Percentiles rank a stretch among this genome's conserved stretches.
These are phyloP conservation scores for Myxozyma kluyveri DNA, from an alignment of 805 yeast genomes.

Conservation along the genomic window DNA sequence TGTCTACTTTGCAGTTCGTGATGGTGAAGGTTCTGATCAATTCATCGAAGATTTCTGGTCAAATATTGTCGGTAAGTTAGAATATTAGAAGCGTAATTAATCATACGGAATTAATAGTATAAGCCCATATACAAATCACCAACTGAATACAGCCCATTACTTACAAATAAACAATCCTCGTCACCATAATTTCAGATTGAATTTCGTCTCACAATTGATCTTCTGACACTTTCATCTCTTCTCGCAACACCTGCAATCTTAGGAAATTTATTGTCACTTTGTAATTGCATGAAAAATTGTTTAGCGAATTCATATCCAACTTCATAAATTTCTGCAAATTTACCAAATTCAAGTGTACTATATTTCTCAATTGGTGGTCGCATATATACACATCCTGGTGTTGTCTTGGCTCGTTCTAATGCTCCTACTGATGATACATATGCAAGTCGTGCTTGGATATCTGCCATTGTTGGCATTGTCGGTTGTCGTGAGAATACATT, in stretches of 20 bases:
- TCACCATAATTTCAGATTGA: conserved; percentile 16
- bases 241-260: conserved; percentile 51
- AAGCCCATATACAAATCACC: not conserved
- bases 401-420: conserved; percentile 75
- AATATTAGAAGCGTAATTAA: conserved; percentile 38
- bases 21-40: conserved; percentile 47
- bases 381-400: conserved; percentile 80
- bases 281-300: conserved; percentile 51
- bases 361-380: conserved; percentile 93
- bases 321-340: conserved; percentile 81
- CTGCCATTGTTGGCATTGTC: conserved; percentile 90
- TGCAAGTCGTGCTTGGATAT: conserved; percentile 86
- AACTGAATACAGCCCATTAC: not conserved
- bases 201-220: conserved; percentile 21
- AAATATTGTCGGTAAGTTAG: conserved; percentile 47
- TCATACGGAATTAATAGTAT: not conserved
- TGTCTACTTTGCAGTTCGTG: conserved; percentile 58
- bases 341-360: conserved; percentile 88
- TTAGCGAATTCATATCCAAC: conserved; percentile 64
- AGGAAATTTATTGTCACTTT: conserved; percentile 56
- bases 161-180: not conserved
- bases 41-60: conserved; percentile 53
- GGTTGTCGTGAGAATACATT: conserved; percentile 88
- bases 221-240: not conserved
- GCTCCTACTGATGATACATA: conserved; percentile 96